phyloP scores from a whole-genome alignment of 768 basidiomycete genomes.

The Imleria badia region DNA sequence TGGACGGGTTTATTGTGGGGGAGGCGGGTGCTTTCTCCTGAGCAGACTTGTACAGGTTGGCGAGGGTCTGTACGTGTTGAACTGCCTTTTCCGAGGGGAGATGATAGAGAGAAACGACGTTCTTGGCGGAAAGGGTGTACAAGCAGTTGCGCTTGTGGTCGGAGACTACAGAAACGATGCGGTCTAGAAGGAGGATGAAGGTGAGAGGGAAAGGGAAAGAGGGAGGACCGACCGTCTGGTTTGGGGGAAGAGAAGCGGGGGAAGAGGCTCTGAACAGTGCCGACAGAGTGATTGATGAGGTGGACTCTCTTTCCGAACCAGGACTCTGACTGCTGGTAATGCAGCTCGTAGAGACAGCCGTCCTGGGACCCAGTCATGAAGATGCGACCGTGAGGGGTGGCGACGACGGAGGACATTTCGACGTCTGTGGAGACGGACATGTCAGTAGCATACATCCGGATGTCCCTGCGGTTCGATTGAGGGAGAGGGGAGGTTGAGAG shows the following conservation, averaged over 20 bases:
- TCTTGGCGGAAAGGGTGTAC: slow-evolving; percentile 71
- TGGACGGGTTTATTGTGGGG: slow-evolving; percentile 65
- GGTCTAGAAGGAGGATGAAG: slow-evolving; percentile 47
- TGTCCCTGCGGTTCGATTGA: slow-evolving; percentile 57
- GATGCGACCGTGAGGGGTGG: slow-evolving; percentile 80
- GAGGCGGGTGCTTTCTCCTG: slow-evolving; percentile 82
- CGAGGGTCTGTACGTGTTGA: slow-evolving; percentile 72
- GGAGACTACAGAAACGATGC: slow-evolving; percentile 63
- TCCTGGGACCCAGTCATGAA: slow-evolving; percentile 88
- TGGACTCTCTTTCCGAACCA: slow-evolving; percentile 90
- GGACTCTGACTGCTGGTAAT: slow-evolving; percentile 86
- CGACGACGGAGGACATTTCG: slow-evolving; percentile 82
- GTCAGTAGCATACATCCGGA: slow-evolving; percentile 90
- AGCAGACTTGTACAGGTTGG: slow-evolving; percentile 70
- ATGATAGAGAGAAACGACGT: slow-evolving; percentile 65
- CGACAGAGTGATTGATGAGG: slow-evolving; percentile 84
- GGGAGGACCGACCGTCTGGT: slow-evolving; percentile 56
- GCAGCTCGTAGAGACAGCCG: slow-evolving; percentile 87
- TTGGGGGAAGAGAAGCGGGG: slow-evolving; percentile 68
- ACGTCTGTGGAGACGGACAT: slow-evolving; percentile 75
- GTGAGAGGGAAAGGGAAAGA: not conserved
- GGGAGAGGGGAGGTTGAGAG: slow-evolving; percentile 53
- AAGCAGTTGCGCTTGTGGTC: slow-evolving; percentile 71
- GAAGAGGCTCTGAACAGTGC: slow-evolving; percentile 74
- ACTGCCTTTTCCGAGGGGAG: slow-evolving; percentile 63